Evolutionary conservation across 805 yeast genomes (phyloP), one percentile per base, ranked within the genome.

Genomic region (Pichia thaimueangensis): DNA sequence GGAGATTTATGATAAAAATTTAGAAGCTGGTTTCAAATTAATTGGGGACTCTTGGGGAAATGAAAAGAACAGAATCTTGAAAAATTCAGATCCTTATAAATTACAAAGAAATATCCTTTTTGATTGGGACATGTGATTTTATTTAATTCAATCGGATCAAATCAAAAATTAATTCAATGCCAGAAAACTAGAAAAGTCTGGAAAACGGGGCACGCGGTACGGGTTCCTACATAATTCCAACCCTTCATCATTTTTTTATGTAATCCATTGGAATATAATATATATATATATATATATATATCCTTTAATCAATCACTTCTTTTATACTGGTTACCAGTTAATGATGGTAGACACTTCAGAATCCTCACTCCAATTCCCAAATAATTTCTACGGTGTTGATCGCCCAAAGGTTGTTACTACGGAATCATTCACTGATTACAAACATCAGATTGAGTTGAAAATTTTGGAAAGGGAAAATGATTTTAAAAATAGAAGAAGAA

Each of bases 1-100:
- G 60, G 78, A 75, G 51, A 76, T 79, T 27, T 84, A 81, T 63
- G 75, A 80, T 50, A 76, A 73, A 54, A 77, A 81, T 19, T 88
- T 91, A 86, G 76, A 73, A 50, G 69, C 74, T 42, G 95, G 93
- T 2, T 89, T 84, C 57, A 82, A 78, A 51, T 86, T 83, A 58
- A 86, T 84, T 39, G 75, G 74, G 53, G 74, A 71, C 28, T 76
- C 73, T 40, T 89, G 97, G 97, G 60, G 63, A 41, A 68, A 69
- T 41, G 96, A 87, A 60, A 78, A 80, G 56, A 73, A 71, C 38
- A 70, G 78, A 47, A 78, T 86, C 43, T 68, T 88, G 62, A 83
- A 84, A 57, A 87, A 87, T 57, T 78, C 89, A 13, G 95, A 86
- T 63, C 69, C 73, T 60, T 62, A 70, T 25, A 64, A 58, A 38